Conservation (phyloP, 2,329 filamentous ascomycete species). For the Neurospora crassa region DNA sequence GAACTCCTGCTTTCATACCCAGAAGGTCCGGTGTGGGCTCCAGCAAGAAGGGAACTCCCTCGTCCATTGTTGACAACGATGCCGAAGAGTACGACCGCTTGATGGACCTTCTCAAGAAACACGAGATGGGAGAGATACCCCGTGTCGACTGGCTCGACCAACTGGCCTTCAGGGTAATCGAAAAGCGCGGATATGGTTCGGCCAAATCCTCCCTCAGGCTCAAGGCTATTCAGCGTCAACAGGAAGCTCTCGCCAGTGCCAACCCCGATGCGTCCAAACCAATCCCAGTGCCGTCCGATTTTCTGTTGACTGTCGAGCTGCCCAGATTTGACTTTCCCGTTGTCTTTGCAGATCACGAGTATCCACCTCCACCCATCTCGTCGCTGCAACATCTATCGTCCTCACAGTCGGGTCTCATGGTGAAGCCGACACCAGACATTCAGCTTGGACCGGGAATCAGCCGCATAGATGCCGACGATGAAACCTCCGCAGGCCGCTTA, state of each 20-base stretch:
- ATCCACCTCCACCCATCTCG: conserved; percentile 74
- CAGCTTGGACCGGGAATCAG: conserved; percentile 86
- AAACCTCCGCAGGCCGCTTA: conserved; percentile 47
- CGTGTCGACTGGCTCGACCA: conserved; percentile 93
- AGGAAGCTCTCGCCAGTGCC: conserved; percentile 21
- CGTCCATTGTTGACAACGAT: conserved; percentile 49
- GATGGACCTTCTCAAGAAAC: conserved; percentile 88
- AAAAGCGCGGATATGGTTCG: conserved; percentile 61
- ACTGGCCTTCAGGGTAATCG: conserved; percentile 81
- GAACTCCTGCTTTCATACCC: conserved; percentile 61
- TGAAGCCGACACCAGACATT: conserved; percentile 79
- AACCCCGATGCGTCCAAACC: conserved; percentile 22
- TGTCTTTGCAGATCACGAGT: conserved; percentile 91
- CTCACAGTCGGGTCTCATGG: conserved; percentile 57
- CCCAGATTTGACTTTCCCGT: conserved; percentile 93
- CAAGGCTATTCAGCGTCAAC: conserved; percentile 45
- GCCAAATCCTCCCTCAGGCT: conserved; percentile 55
- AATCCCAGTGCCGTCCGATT: conserved; percentile 44
- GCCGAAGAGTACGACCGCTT: conserved; percentile 80
- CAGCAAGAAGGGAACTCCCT: conserved; percentile 36
- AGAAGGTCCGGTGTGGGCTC: conserved; percentile 38
- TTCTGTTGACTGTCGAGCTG: conserved; percentile 81
- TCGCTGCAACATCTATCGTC: conserved; percentile 55
- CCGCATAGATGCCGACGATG: conserved; percentile 44
- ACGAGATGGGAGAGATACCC: conserved; percentile 94